Conservation (phyloP, 2,329 filamentous ascomycete genomes). For the Calonectria pteridis region DNA sequence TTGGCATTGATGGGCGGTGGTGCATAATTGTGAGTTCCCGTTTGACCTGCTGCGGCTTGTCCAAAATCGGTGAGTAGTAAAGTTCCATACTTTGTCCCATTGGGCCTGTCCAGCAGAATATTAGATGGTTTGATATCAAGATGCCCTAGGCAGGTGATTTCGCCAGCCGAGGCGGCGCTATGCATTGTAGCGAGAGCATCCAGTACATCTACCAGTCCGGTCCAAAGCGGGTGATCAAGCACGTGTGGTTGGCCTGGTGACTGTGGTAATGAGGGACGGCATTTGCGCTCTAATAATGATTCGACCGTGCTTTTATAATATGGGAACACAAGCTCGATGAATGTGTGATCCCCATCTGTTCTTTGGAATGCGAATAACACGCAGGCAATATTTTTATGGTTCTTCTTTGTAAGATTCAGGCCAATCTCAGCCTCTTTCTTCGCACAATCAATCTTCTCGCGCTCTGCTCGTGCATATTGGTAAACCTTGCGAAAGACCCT, state of each 20-base stretch:
- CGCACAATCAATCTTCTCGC: background rate
- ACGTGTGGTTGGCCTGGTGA: too few relatives aligned
- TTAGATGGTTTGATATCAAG: background rate
- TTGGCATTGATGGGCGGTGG: too few relatives aligned
- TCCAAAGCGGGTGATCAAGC: background rate
- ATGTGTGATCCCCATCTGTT: background rate
- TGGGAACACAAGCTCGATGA: background rate
- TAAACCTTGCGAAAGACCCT: background rate
- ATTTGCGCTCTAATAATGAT: background rate
- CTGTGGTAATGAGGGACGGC: too few relatives aligned
- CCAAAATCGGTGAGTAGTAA: too few relatives aligned
- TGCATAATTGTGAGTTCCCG: too few relatives aligned
- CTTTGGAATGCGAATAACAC: background rate
- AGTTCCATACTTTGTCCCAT: too few relatives aligned
- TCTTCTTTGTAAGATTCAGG: background rate
- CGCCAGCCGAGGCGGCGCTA: background rate
- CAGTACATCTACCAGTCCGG: background rate
- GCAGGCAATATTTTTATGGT: background rate
- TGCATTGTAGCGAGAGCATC: background rate
- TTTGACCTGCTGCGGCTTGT: too few relatives aligned
- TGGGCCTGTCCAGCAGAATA: too few relatives aligned
- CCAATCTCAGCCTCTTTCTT: background rate
- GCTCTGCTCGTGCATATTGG: background rate
- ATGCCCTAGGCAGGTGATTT: background rate
- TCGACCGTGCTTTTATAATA: background rate